These are phyloP conservation scores for Hanseniaspora guilliermondii DNA, from an alignment of 805 yeast genomes.

Conservation along the genomic window DNA sequence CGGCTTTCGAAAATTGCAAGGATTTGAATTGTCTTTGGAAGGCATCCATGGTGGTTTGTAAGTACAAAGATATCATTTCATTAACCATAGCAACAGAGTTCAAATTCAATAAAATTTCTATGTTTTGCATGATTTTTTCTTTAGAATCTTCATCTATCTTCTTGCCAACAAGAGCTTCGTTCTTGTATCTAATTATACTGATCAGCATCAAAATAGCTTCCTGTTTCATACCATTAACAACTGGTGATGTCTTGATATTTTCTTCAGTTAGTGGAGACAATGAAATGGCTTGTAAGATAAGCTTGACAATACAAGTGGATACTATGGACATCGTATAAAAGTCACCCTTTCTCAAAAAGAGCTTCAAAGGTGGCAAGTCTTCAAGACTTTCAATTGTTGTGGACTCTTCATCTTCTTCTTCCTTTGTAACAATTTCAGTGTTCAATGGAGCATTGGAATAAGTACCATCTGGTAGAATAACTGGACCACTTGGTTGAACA, in stretches of 20 bases:
- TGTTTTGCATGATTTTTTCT: conserved; percentile 85
- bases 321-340: conserved; percentile 82
- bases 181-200: conserved; percentile 79
- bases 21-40: conserved; percentile 44
- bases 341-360: conserved; percentile 72
- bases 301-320: conserved; percentile 76
- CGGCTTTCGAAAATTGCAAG: conserved; percentile 32
- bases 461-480: conserved; percentile 95
- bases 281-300: conserved; percentile 62
- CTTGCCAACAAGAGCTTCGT: conserved; percentile 45
- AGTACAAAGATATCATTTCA: conserved; percentile 31
- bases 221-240: conserved; percentile 75
- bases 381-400: conserved; percentile 22
- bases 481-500: conserved; percentile 47
- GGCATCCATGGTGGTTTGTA: conserved; percentile 79
- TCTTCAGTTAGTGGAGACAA: conserved; percentile 28
- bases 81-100: conserved; percentile 41
- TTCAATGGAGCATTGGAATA: conserved; percentile 90
- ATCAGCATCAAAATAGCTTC: conserved; percentile 91
- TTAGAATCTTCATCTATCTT: conserved; percentile 90
- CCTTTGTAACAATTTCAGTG: conserved; percentile 70
- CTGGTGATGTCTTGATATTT: conserved; percentile 31
- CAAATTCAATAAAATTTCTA: conserved; percentile 52
- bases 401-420: conserved; percentile 51
- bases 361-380: conserved; percentile 58